phyloP scores from a whole-genome alignment of 192 early-diverging fungal genomes.

The Phycomyces nitens region DNA sequence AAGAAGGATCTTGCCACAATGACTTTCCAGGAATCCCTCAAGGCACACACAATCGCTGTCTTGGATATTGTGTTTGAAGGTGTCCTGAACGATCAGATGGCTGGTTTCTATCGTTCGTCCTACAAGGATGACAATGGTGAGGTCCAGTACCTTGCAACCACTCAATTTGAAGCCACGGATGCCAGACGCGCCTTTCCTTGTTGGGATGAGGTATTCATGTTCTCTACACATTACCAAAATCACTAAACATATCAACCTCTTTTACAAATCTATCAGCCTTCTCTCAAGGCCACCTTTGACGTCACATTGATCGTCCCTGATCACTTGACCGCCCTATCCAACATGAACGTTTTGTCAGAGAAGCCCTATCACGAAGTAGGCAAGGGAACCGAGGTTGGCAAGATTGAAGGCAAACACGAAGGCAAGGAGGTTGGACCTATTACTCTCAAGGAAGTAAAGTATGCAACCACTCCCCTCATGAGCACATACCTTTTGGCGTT shows the following conservation, averaged over 20 bases:
- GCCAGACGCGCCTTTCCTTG: constrained; percentile 92
- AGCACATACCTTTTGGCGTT: constrained; percentile 92
- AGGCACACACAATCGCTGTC: constrained; percentile 52
- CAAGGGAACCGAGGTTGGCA: constrained; percentile 31
- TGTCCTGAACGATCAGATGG: constrained; percentile 84
- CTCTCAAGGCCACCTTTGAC: constrained; percentile 93
- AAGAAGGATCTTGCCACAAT: constrained; percentile 49
- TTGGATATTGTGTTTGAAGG: constrained; percentile 64
- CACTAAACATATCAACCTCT: too few relatives aligned
- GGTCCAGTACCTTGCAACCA: constrained; percentile 62
- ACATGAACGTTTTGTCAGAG: constrained; percentile 83
- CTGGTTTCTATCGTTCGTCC: constrained; percentile 89
- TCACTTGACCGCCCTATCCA: constrained; percentile 81
- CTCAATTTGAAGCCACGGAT: constrained; percentile 94
- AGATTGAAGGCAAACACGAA: constrained; percentile 27
- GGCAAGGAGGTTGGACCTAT: constrained; percentile 18
- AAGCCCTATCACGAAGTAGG: constrained; percentile 47
- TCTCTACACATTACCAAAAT: too few relatives aligned
- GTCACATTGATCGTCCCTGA: constrained; percentile 77
- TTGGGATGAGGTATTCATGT: constrained; percentile 83
- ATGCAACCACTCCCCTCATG: constrained; percentile 90
- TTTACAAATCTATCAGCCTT: constrained; percentile 47
- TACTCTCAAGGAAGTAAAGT: constrained; percentile 74
- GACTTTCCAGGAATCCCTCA: constrained; percentile 56
- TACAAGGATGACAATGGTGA: constrained; percentile 66